phyloP scores from a whole-genome alignment of 2,329 filamentous ascomycete species.

The Uncinocarpus reesii region DNA sequence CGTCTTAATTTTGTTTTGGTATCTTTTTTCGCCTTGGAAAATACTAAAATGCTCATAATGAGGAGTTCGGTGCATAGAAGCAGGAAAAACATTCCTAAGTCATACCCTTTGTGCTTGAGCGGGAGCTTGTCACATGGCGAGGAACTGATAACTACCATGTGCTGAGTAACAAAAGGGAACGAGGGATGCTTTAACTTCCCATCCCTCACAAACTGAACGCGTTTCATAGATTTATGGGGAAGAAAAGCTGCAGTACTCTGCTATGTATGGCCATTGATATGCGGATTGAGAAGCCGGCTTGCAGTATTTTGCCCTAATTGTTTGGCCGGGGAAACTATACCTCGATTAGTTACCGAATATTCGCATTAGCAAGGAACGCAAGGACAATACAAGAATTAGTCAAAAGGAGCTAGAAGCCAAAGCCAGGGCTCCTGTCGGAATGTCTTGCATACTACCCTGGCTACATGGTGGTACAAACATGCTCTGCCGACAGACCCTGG shows the following conservation, averaged over 20 bases:
- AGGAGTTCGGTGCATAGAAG: background rate
- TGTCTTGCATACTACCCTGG: slow-evolving; percentile 16
- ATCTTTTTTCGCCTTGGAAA: slow-evolving; percentile 4
- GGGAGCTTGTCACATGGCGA: slow-evolving; percentile 9
- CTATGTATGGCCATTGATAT: background rate
- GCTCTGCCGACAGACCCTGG: slow-evolving; percentile 10
- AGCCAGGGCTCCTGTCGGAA: slow-evolving; percentile 10
- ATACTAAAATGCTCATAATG: background rate
- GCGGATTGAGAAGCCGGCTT: background rate
- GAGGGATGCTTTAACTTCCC: background rate
- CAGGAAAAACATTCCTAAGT: background rate
- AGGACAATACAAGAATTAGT: background rate
- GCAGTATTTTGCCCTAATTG: background rate
- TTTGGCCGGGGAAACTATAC: too few relatives aligned
- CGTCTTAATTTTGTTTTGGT: background rate
- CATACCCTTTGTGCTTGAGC: background rate
- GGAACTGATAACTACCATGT: slow-evolving; percentile 7
- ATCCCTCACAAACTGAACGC: background rate
- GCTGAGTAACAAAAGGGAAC: slow-evolving; percentile 3
- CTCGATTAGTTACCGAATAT: background rate
- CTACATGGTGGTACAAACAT: slow-evolving; percentile 15
- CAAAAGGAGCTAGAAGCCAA: slow-evolving; percentile 3
- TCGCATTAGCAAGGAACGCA: background rate
- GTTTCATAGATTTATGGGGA: background rate
- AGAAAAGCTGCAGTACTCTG: background rate